These are phyloP conservation scores for Madurella mycetomatis DNA, from an alignment of 2,329 filamentous ascomycete species.

Conservation along the genomic window DNA sequence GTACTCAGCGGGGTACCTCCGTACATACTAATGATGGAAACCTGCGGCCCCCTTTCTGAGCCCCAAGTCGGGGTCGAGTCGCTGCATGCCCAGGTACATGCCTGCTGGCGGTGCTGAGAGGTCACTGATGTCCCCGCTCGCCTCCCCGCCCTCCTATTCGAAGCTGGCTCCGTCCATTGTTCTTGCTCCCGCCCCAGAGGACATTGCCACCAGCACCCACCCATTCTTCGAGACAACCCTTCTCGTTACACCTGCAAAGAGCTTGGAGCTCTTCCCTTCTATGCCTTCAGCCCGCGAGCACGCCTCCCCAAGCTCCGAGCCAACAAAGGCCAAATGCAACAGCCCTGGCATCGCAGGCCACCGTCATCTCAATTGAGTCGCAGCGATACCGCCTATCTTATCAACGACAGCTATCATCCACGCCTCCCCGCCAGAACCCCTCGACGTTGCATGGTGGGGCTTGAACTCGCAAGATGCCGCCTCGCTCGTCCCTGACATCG, in stretches of 20 bases:
- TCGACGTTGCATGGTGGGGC: slow-evolving; percentile 51
- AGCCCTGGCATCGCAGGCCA: slow-evolving; percentile 24
- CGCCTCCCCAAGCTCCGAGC: slow-evolving; percentile 18
- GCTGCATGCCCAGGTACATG: slow-evolving; percentile 11
- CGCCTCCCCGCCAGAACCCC: slow-evolving; percentile 19
- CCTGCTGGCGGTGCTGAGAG: slow-evolving; percentile 9
- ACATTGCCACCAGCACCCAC: slow-evolving; percentile 28
- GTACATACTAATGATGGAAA: slow-evolving; percentile 5
- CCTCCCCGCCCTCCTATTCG: slow-evolving; percentile 22
- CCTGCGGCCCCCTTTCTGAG: slow-evolving; percentile 9
- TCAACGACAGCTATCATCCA: slow-evolving; percentile 22
- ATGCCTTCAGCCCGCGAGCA: slow-evolving; percentile 23
- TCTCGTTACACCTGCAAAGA: slow-evolving; percentile 41
- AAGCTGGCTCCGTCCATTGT: slow-evolving; percentile 20
- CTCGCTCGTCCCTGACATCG: slow-evolving; percentile 77
- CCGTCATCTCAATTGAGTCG: slow-evolving; percentile 23
- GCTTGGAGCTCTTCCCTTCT: slow-evolving; percentile 34
- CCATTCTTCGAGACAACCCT: slow-evolving; percentile 38
- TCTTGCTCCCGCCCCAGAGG: slow-evolving; percentile 17
- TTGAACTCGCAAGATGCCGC: slow-evolving; percentile 65
- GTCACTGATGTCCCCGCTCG: slow-evolving; percentile 14
- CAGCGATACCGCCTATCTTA: slow-evolving; percentile 21
- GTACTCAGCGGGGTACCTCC: no score
- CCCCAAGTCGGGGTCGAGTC: slow-evolving; percentile 15
- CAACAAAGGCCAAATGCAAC: slow-evolving; percentile 24